These are phyloP conservation scores for Puccinellia tenuiflora DNA, from an alignment of 176 grass and related monocot species.

Conservation along the genomic window DNA sequence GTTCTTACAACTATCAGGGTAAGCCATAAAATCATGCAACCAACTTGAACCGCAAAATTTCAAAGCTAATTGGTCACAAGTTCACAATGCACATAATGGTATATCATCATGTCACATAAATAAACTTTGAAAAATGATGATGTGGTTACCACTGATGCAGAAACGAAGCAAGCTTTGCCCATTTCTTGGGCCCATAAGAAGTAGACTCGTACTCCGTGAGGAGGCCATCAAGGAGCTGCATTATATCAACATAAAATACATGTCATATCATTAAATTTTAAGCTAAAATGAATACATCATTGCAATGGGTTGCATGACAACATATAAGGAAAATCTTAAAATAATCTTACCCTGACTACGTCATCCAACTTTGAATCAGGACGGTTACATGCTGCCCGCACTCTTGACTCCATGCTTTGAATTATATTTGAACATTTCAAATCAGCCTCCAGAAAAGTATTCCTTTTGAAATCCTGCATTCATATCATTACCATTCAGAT, in stretches of 20 bases:
- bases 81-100: background rate
- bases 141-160: constrained; percentile 64
- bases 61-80: background rate
- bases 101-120: background rate
- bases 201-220: constrained; percentile 67
- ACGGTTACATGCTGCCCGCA: constrained; percentile 63
- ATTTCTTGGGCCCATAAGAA: constrained; percentile 77
- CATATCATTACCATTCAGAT: background rate
- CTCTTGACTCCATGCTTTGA: constrained; percentile 70
- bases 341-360: constrained; percentile 53
- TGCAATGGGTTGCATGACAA: background rate
- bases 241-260: constrained; percentile 1
- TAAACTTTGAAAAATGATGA: background rate
- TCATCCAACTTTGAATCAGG: constrained; percentile 76
- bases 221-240: constrained; percentile 72
- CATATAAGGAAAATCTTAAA: background rate
- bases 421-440: constrained; percentile 74
- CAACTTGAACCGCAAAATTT: background rate
- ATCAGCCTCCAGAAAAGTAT: constrained; percentile 83
- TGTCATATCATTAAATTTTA: background rate
- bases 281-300: constrained; percentile 1
- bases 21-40: background rate
- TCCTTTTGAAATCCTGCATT: constrained; percentile 86
- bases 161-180: constrained; percentile 72
- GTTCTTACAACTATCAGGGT: background rate